Evolutionary conservation across 2,329 filamentous ascomycete species (phyloP).

Genomic region (Apiospora phragmitis): DNA sequence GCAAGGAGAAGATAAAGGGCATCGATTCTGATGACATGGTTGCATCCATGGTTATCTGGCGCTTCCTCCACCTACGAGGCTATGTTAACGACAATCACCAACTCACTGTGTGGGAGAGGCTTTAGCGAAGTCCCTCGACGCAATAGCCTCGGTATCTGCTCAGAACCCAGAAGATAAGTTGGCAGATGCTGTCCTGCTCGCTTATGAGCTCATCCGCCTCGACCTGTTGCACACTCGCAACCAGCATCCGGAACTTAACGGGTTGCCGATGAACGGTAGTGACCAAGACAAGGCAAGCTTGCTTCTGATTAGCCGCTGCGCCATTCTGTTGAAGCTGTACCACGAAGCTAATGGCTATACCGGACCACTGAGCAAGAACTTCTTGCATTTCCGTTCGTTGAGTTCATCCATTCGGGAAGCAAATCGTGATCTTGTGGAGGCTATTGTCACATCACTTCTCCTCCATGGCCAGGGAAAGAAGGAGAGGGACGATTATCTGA

Average conservation of each 20-base stretch:
- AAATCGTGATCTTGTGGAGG: slow-evolving; percentile 82
- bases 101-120: slow-evolving; percentile 80
- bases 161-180: slow-evolving; percentile 49
- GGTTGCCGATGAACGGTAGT: slow-evolving; percentile 54
- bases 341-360: slow-evolving; percentile 91
- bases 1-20: slow-evolving; percentile 58
- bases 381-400: slow-evolving; percentile 84
- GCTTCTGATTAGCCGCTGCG: slow-evolving; percentile 82
- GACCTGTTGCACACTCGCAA: slow-evolving; percentile 74
- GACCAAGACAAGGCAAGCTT: slow-evolving; percentile 78
- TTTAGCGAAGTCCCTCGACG: slow-evolving; percentile 67
- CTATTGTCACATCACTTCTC: slow-evolving; percentile 77
- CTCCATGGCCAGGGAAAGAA: slow-evolving; percentile 78
- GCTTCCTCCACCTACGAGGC: slow-evolving; percentile 84
- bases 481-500: slow-evolving; percentile 63
- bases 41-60: slow-evolving; percentile 74
- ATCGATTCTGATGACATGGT: slow-evolving; percentile 67
- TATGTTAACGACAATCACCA: slow-evolving; percentile 80
- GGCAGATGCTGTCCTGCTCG: slow-evolving; percentile 78
- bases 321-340: slow-evolving; percentile 77
- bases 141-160: slow-evolving; percentile 55
- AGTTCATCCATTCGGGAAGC: slow-evolving; percentile 76
- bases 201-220: slow-evolving; percentile 81
- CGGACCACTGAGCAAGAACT: slow-evolving; percentile 85
- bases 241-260: slow-evolving; percentile 53